Evolutionary conservation across 257 asterid species (phyloP).

Genomic region (Salvia miltiorrhiza): DNA sequence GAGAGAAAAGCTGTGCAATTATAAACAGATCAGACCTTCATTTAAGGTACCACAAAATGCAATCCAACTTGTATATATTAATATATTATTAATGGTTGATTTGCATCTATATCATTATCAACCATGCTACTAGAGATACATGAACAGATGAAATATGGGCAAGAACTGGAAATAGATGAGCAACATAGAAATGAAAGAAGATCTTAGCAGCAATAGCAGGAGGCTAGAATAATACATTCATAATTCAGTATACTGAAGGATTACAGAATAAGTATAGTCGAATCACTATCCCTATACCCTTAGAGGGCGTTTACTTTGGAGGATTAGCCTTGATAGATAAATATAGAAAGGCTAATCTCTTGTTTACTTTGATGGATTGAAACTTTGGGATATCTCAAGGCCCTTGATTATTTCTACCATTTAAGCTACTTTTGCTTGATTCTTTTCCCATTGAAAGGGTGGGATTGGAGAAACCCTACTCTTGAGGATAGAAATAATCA

Average conservation of each 20-base stretch:
- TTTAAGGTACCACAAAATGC: neutral
- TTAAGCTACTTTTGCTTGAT: no score
- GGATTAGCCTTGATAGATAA: no score
- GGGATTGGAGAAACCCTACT: no score
- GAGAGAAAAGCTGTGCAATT: constrained; percentile 58
- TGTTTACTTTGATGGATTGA: no score
- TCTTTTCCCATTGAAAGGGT: no score
- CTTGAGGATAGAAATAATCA: no score
- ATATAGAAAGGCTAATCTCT: no score
- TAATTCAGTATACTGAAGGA: neutral
- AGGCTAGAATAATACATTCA: neutral
- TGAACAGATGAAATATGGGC: neutral
- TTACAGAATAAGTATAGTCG: neutral
- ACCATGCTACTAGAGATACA: constrained; percentile 13
- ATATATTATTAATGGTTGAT: neutral
- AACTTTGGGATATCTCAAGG: no score
- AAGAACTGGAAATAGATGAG: constrained; percentile 8
- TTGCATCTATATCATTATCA: constrained; percentile 8
- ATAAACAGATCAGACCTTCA: constrained; percentile 18
- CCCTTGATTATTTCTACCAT: no score
- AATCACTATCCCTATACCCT: no score
- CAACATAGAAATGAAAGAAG: neutral
- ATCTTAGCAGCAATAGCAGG: constrained; percentile 1
- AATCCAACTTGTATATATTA: neutral
- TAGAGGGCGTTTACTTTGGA: no score